These are phyloP conservation scores for Tagetes patula DNA, from an alignment of 129 eudicot species.

Conservation along the genomic window DNA sequence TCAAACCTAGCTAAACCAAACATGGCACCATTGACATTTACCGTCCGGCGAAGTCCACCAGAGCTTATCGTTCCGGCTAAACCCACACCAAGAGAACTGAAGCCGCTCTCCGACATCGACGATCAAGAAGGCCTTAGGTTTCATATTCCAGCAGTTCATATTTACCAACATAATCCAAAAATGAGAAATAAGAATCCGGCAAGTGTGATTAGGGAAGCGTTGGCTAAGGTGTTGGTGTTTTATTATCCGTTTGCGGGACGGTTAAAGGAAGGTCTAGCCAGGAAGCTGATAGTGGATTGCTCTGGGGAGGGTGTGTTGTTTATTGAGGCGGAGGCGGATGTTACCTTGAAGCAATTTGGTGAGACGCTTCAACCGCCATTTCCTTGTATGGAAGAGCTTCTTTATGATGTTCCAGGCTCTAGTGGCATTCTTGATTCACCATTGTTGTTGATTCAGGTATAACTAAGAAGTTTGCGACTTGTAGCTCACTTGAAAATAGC, in stretches of 20 bases:
- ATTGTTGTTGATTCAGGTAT: not conserved
- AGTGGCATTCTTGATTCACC: not conserved
- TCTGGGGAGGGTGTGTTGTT: slow-evolving; percentile 6
- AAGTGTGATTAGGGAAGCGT: slow-evolving; percentile 1
- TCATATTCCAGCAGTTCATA: not conserved
- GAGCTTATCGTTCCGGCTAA: slow-evolving; percentile 4
- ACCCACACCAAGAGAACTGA: not conserved
- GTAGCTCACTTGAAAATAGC: no score
- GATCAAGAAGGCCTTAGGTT: slow-evolving; percentile 7
- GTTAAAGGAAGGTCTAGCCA: not conserved
- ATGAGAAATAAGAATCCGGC: slow-evolving; percentile 1
- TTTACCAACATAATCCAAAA: not conserved
- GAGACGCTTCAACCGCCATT: not conserved
- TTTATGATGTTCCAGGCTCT: not conserved
- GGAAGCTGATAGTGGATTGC: slow-evolving; percentile 10
- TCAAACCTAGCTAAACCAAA: not conserved
- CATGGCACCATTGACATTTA: not conserved
- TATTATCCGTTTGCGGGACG: slow-evolving; percentile 5
- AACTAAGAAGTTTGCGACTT: no score
- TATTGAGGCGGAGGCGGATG: slow-evolving; percentile 12
- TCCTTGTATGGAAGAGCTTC: not conserved
- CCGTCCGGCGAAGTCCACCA: not conserved
- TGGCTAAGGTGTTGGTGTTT: not conserved
- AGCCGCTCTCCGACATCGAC: not conserved
- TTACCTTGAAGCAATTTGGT: not conserved